These are phyloP conservation scores for Vaccinium myrtillus DNA, from an alignment of 148 eudicot species.

Conservation along the genomic window DNA sequence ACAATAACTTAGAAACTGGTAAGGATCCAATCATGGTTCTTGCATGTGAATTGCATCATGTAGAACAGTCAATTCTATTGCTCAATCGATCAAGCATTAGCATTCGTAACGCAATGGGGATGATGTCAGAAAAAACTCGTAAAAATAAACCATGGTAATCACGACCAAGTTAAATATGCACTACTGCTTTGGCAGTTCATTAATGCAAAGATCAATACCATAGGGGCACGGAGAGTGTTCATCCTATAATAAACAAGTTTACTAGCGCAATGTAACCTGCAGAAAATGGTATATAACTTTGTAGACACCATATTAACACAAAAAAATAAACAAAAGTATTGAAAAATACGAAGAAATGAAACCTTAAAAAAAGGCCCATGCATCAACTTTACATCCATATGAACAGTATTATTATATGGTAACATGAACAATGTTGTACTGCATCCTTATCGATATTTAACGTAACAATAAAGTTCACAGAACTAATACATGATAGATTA, in stretches of 20 bases:
- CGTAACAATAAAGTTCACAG: not conserved
- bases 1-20: not conserved
- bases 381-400: not conserved
- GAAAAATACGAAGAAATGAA: not conserved
- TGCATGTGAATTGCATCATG: not conserved
- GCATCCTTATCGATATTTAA: not conserved
- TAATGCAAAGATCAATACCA: not conserved
- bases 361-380: not conserved
- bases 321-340: not conserved
- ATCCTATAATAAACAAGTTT: not conserved
- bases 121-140: not conserved
- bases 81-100: constrained; percentile 2
- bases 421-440: not conserved
- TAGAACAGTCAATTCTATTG: not conserved
- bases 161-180: not conserved
- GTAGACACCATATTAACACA: not conserved
- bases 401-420: not conserved
- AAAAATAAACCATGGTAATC: not conserved
- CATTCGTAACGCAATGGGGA: not conserved
- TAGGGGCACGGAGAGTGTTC: not conserved
- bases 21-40: not conserved
- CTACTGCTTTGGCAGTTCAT: too few species aligned
- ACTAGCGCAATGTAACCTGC: not conserved
- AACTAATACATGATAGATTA: not conserved
- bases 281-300: not conserved